Conservation (phyloP, 495 filamentous ascomycete genomes). For the Pseudoneurospora amorphoporcata region DNA sequence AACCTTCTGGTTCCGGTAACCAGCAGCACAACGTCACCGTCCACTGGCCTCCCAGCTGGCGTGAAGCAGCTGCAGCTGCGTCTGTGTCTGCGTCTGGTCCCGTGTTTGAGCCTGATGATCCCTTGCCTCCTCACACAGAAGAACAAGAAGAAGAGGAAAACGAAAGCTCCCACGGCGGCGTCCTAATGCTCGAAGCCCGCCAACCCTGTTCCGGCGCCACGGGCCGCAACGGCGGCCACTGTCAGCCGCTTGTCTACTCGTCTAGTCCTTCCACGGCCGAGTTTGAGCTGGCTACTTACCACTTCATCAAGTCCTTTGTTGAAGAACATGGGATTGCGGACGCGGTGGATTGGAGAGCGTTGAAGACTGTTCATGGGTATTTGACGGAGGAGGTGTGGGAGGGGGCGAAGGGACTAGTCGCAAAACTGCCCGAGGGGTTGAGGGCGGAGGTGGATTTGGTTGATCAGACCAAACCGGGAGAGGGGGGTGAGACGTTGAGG, state of each 20-base stretch:
- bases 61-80: background rate
- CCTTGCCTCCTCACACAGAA: background rate
- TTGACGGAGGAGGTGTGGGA: background rate
- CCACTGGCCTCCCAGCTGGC: background rate
- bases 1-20: background rate
- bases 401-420: background rate
- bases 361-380: background rate
- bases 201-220: background rate
- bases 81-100: background rate
- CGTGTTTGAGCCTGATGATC: background rate
- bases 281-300: conserved; percentile 56
- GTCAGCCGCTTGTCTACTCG: conserved; percentile 51
- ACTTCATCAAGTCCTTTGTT: conserved; percentile 43
- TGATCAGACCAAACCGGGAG: background rate
- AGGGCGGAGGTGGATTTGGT: background rate
- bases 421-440: conserved; percentile 12
- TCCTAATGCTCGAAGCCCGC: conserved; percentile 65
- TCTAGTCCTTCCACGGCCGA: conserved; percentile 38
- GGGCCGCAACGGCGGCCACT: conserved; percentile 60
- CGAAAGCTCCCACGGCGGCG: conserved; percentile 1
- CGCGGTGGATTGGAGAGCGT: background rate
- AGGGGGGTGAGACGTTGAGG: background rate
- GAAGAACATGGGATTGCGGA: conserved; percentile 5
- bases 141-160: background rate
- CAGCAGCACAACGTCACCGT: background rate